These are phyloP conservation scores for Pseudovirgaria hyperparasitica DNA, from an alignment of 2,329 filamentous ascomycete species.

Conservation along the genomic window DNA sequence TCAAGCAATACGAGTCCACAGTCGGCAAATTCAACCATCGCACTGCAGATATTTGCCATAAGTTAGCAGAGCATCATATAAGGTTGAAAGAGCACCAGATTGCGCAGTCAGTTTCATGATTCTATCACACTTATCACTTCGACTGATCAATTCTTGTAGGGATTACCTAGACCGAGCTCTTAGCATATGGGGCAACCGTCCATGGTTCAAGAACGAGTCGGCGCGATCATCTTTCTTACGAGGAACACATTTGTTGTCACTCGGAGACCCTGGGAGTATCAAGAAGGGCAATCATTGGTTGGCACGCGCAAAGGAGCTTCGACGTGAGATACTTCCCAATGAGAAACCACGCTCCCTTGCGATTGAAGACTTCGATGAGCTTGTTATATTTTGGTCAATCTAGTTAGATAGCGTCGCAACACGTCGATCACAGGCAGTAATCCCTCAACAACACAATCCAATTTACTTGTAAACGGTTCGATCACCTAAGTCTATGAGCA, in stretches of 20 bases:
- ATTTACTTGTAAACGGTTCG: too few relatives aligned
- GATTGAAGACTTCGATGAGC: slow-evolving; percentile 3
- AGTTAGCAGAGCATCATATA: slow-evolving; percentile 4
- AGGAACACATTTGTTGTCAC: neutral
- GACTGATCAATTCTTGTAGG: neutral
- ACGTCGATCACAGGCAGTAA: too few relatives aligned
- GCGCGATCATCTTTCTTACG: slow-evolving; percentile 3
- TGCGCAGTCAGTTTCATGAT: slow-evolving; percentile 1
- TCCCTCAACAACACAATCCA: too few relatives aligned
- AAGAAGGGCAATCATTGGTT: too few relatives aligned
- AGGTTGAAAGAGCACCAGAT: neutral
- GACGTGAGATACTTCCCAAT: too few relatives aligned
- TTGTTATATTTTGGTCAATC: slow-evolving; percentile 5
- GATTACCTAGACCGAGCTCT: slow-evolving; percentile 2
- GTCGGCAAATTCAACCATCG: slow-evolving; percentile 3
- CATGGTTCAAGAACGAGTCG: slow-evolving; percentile 1
- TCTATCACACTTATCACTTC: neutral
- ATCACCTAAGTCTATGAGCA: too few relatives aligned
- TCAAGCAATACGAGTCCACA: slow-evolving; percentile 4
- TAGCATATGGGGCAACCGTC: neutral
- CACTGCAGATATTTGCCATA: slow-evolving; percentile 3
- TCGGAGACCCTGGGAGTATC: neutral
- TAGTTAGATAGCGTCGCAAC: too few relatives aligned
- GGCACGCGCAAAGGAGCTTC: too few relatives aligned
- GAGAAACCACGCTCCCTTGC: too few relatives aligned